Conservation (phyloP, 139 green algal species). For the Deuterostichococcus epilithicus region DNA sequence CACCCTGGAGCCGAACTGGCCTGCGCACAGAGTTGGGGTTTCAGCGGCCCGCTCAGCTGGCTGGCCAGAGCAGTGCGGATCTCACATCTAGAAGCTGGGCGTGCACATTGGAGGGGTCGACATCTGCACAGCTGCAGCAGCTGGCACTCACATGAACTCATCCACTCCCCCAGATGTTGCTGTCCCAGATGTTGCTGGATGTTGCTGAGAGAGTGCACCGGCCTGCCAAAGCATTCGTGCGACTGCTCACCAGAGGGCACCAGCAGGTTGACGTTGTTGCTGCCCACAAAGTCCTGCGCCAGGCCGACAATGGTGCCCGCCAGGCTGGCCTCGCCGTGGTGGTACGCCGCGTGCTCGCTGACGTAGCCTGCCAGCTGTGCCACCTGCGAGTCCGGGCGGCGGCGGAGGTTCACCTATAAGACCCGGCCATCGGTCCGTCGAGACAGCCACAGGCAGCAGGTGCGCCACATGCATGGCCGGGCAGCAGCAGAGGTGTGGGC, state of each 20-base stretch:
- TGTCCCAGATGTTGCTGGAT: too few species aligned
- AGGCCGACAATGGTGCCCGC: slow-evolving; percentile 83
- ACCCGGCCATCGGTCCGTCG: background rate
- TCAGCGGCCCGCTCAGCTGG: too few species aligned
- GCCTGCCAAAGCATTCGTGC: too few species aligned
- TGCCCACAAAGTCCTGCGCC: slow-evolving; percentile 93
- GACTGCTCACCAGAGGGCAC: slow-evolving; percentile 51
- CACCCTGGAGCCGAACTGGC: slow-evolving; percentile 88
- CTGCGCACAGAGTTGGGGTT: slow-evolving; percentile 34
- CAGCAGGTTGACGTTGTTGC: slow-evolving; percentile 99
- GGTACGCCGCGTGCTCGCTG: slow-evolving; percentile 96
- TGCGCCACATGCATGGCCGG: too few species aligned
- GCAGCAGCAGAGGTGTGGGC: too few species aligned
- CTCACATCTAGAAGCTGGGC: too few species aligned
- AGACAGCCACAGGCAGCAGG: background rate
- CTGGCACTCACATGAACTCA: too few species aligned
- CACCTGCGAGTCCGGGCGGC: too few species aligned
- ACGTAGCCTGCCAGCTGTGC: slow-evolving; percentile 95
- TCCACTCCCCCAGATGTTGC: too few species aligned
- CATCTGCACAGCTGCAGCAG: too few species aligned
- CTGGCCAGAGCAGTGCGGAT: too few species aligned
- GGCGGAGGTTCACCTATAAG: background rate
- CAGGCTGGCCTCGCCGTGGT: slow-evolving; percentile 93
- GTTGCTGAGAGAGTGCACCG: background rate
- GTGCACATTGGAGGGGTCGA: too few species aligned